phyloP scores from a whole-genome alignment of 164 flowering plant species.

The Paratinospora sagittata region DNA sequence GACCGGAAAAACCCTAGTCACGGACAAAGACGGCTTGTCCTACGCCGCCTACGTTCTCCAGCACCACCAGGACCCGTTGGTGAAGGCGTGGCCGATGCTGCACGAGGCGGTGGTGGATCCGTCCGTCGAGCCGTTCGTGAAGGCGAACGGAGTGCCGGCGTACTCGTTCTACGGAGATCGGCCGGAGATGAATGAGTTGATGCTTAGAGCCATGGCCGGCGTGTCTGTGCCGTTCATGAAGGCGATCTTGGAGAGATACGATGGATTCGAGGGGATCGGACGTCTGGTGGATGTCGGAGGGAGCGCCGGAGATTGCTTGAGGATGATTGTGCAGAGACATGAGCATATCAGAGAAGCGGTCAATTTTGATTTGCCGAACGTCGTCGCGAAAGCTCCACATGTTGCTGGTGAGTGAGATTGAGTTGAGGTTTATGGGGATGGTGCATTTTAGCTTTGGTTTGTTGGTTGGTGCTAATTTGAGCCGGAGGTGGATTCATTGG shows the following conservation, averaged over 20 bases:
- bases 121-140: conserved; percentile 47
- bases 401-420: conserved; percentile 36
- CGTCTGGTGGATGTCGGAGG: conserved; percentile 76
- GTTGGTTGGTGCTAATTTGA: conserved; percentile 3
- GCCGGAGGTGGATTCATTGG: no score
- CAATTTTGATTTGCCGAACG: conserved; percentile 77
- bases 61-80: conserved; percentile 66
- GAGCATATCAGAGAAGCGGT: conserved; percentile 41
- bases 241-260: conserved; percentile 51
- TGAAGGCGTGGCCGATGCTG: conserved; percentile 55
- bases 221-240: conserved; percentile 74
- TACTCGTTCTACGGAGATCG: conserved; percentile 49
- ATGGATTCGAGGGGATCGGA: conserved; percentile 46
- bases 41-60: conserved; percentile 63
- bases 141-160: conserved; percentile 59
- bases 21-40: conserved; percentile 52
- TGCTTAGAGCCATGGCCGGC: conserved; percentile 72
- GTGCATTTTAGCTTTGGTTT: neutral
- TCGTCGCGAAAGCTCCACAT: conserved; percentile 54
- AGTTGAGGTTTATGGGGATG: neutral
- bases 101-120: conserved; percentile 58
- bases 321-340: conserved; percentile 47
- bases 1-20: conserved; percentile 50
- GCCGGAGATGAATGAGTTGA: conserved; percentile 65
- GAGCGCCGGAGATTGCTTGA: conserved; percentile 67